Percentiles rank a stretch among this genome's conserved stretches.
Evolutionary conservation across 805 yeast genomes (phyloP).

Genomic region (Zygosaccharomyces pseudorouxii): DNA sequence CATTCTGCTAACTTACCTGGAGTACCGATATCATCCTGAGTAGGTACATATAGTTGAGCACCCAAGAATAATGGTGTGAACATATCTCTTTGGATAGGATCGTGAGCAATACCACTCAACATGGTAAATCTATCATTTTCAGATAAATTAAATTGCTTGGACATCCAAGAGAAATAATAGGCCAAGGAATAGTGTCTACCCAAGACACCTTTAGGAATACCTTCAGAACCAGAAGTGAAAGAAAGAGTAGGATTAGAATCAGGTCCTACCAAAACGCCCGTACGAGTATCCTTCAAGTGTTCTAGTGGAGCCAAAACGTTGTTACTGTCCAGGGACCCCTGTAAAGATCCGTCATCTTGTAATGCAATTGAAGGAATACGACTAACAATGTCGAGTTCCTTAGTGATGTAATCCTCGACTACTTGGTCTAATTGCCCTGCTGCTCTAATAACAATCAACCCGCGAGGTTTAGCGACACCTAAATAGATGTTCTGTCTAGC

Average conservation of each 20-base stretch:
- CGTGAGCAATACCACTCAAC: conserved; percentile 99
- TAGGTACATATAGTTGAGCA: conserved; percentile 88
- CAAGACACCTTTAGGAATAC: conserved; percentile 96
- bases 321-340: conserved; percentile 43
- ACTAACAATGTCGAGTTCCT: conserved; percentile 68
- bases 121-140: conserved; percentile 87
- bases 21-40: conserved; percentile 96
- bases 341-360: conserved; percentile 66
- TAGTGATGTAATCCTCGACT: conserved; percentile 71
- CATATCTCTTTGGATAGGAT: conserved; percentile 98
- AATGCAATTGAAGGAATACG: conserved; percentile 74
- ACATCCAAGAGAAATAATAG: conserved; percentile 99
- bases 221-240: conserved; percentile 97
- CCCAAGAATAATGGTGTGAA: conserved; percentile 96
- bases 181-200: conserved; percentile 97
- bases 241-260: conserved; percentile 95
- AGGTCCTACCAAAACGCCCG: conserved; percentile 94
- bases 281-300: conserved; percentile 48
- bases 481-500: conserved; percentile 93
- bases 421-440: conserved; percentile 79
- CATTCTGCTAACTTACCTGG: conserved; percentile 97
- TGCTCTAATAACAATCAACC: conserved; percentile 80
- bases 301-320: conserved; percentile 52
- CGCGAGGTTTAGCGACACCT: conserved; percentile 89
- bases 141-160: conserved; percentile 71